Evolutionary conservation across 1,139 yeast species (phyloP), one percentile per base, ranked within the genome.

Genomic region (Suhomyces choctaworum): DNA sequence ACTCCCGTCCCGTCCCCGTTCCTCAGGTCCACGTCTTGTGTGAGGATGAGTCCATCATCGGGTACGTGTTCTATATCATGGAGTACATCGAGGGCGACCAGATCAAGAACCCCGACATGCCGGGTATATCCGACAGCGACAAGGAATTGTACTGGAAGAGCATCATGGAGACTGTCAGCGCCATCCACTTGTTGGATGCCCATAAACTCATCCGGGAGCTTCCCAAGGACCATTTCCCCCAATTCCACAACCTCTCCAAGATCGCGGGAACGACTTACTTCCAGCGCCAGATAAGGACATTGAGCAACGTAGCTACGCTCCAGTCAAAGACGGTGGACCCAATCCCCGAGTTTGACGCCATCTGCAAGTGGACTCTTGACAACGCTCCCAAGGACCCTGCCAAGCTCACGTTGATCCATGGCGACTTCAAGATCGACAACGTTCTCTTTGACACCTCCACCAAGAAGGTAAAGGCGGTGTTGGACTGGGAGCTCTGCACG

Each of bases 401-500:
- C 3, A 56, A 65, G 7, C 61, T 69, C 31, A 58, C 74, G 1
- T 66, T 80, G 45, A 78, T 80, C 27, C 87, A 80, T 47, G 87
- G 87, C 1, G 87, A 80, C 54, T 80, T 76, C 62, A 80, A 80
- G 50, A 77, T 80, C 29, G 87, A 80, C 52, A 80, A 80, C 48
- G 51, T 80, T 22, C 61, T 80, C 7, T 80, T 76, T 50, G 76
- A 78, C 45, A 73, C 75, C 6, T 59, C 67, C 1, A 67, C 71
- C 30, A 70, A 73, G 14, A 54, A 59, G 30, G 79, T 80, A 4
- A 59, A 73, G 36, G 84, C 84, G 0, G 76, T 80, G 1, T 62
- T 80, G 32, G 86, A 80, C 52, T 80, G 86, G 86, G 87, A 80
- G 50, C 63, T 80, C 25, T 78, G 85, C 47, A 80, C 86, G 0